Evolutionary conservation across 257 asterid species (phyloP), one percentile per base, ranked within the genome.

Genomic region (Lycium ferocissimum): DNA sequence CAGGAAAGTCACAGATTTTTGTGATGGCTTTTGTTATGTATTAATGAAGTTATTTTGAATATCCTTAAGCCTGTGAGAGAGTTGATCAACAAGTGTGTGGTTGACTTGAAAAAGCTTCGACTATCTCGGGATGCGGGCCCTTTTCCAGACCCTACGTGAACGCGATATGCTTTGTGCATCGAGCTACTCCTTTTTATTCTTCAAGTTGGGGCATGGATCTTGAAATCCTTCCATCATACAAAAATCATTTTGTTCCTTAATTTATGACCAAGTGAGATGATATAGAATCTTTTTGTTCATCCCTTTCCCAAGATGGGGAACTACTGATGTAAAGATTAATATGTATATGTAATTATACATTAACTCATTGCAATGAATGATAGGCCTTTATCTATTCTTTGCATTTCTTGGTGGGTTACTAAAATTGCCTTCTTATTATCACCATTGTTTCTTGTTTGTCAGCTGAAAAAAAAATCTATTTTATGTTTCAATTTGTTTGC

Each of bases 1-100:
- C 84, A 80, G 65, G 84, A 84, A 81, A 88, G 94, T 86, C 93
- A 83, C 82, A 85, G 86, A 80, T 88, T 88, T 88, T 89, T 40
- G 63, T 63, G 86, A 89, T 89, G 92, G 86, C 92, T 90, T 88
- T 49, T 75, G 81, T 75, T 49, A 20, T 49, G 61, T 49, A 70
- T 70, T 70, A 9, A 0, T 75, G 20, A 73, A 73, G 11, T 75
- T 75, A 75, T 20, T 20, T 12, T 22, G 45, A 49, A 14, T 53
- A 33, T 51, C 63, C 63, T 76, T 26, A 51, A 1, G 63, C 47
- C 45, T 11, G 61, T n/a, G 14, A 75, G 14, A 75, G 81, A 20
- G 40, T 20, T 26, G 59, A 47, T 75, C 81, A 22, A 26, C 62
- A 49, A 45, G 62, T 7, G 9, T 76, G 63, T 69, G 3, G 8